Base-by-base conservation (phyloP, 2,329 filamentous ascomycete genomes). In the Diplodia scrobiculata region DNA sequence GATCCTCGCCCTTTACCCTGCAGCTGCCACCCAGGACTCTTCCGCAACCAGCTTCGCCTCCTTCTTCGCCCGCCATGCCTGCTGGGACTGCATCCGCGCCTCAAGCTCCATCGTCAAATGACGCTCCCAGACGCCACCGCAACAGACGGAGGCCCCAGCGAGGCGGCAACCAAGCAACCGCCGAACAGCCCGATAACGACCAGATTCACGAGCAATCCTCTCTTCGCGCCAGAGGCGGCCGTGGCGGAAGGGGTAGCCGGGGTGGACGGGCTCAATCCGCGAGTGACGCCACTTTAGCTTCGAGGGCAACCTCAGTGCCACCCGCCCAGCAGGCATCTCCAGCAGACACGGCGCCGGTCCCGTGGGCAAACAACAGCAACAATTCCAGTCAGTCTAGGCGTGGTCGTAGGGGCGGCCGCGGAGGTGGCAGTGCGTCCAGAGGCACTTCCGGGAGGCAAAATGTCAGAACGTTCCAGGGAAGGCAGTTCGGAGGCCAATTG, bases 401-500 rank as follows among this genome's bases (percentile, higher is more conserved):
- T 73, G 55, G 77, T 71, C 41, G 69, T 70, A 54, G 50, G n/a
- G 38, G 64, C n/a, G 47, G 66, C 36, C 50, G 65, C 25, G 48
- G 54, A 19, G 65, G 38, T 27, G 48, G 48, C 13, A 50, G 41
- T 10, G 41, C 38, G 19, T 5, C 45, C 29, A 29, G 58, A 25
- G 58, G 29, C 50, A 25, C 21, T 13, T 25, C 29, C 7, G 45
- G 45, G 27, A 54, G 38, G 34, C 63, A 66, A 71, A 58, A 29
- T 41, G 69, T 55, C 73, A 72, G 74, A 19, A 78, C 73, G 1
- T 74, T 75, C n/a, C 75, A 78, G 64, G 81, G 81, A 7, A 74
- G 82, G 66, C 76, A 79, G 51, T 84, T 84, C 70, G 81, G 82
- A 19, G 82, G 81, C 2, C 79, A 80, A 65, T 73, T 84, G 63